Base-by-base conservation (phyloP, 2,329 filamentous ascomycete genomes). In the Phyllosticta citriasiana region DNA sequence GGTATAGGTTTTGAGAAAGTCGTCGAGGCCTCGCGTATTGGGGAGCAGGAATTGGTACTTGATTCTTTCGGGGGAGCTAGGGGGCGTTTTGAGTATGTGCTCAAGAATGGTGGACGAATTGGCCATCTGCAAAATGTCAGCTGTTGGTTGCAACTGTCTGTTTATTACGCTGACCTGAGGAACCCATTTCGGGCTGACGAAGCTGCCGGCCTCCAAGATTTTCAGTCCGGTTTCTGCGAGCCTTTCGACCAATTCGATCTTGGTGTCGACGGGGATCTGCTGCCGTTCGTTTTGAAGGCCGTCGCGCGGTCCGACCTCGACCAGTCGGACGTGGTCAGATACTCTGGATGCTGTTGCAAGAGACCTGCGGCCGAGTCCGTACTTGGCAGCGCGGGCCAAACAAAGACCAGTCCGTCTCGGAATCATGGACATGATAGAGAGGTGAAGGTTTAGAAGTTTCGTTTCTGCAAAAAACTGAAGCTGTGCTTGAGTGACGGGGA, bases 211-310 rank as follows among this genome's bases (percentile, higher is more conserved):
- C 73, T 95, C 90, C 64, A 95, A 93, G 2, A 85, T 85, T 5
- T 78, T 77, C 52, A 94, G 72, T 0, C 90, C 90, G 0, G 88
- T 88, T 64, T 77, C 76, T 35, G 85, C 83, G 64, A 95, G 77
- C 63, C 83, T 79, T 66, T 86, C 81, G 50, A 95, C 88, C 59
- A 95, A 75, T 66, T 91, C 84, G 60, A 93, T 82, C 74, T 95
- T 95, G 2, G 86, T 91, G 6, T 80, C 78, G 10, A 89, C 77
- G 0, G 88, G 79, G 65, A 95, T 87, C 27, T 79, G 79, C 65
- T 79, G 83, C 75, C 88, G 88, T 77, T 94, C 88, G 70, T 94
- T 95, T 72, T 96, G 90, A 59, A 95, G 76, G n/a, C 90, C 90
- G 77, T 95, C 90, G 65, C 90, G 82, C 35, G 90, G 89, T 8